Evolutionary conservation across 2,329 filamentous ascomycete genomes (phyloP).

Genomic region (Colletotrichum paranaense): DNA sequence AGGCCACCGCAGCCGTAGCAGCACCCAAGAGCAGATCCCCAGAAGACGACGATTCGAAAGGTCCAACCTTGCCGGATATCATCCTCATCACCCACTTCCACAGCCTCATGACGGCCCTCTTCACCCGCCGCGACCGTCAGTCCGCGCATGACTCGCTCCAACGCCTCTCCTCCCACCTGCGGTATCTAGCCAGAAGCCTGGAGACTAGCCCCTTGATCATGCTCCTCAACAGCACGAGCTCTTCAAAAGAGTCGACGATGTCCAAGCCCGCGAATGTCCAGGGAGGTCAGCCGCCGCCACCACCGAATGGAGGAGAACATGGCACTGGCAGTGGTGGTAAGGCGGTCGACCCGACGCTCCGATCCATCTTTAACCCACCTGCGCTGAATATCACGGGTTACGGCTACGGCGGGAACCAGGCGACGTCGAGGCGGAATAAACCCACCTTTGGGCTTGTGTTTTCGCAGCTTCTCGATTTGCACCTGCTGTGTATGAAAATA

Average conservation of each 20-base stretch:
- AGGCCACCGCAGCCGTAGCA: not conserved
- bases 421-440: conserved; percentile 49
- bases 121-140: conserved; percentile 58
- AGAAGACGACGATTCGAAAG: not conserved
- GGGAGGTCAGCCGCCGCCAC: conserved; percentile 14
- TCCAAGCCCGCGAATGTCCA: not conserved
- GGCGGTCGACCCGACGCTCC: conserved; percentile 56
- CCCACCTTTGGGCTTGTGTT: conserved; percentile 67
- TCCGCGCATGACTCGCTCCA: conserved; percentile 61
- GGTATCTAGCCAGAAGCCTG: conserved; percentile 55
- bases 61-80: conserved; percentile 51
- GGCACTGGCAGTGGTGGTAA: not conserved
- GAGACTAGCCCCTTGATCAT: conserved; percentile 60
- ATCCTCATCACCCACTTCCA: conserved; percentile 68
- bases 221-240: conserved; percentile 64
- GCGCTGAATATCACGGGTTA: conserved; percentile 38
- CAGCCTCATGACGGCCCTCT: conserved; percentile 61
- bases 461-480: conserved; percentile 63
- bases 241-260: conserved; percentile 19
- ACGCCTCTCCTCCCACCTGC: conserved; percentile 59
- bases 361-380: conserved; percentile 60
- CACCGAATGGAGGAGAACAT: not conserved
- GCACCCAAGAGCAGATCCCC: not conserved
- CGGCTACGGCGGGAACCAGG: conserved; percentile 36
- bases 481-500: conserved; percentile 61